Conservation (phyloP, 1,139 yeast genomes). For the Yamadazyma oceani region DNA sequence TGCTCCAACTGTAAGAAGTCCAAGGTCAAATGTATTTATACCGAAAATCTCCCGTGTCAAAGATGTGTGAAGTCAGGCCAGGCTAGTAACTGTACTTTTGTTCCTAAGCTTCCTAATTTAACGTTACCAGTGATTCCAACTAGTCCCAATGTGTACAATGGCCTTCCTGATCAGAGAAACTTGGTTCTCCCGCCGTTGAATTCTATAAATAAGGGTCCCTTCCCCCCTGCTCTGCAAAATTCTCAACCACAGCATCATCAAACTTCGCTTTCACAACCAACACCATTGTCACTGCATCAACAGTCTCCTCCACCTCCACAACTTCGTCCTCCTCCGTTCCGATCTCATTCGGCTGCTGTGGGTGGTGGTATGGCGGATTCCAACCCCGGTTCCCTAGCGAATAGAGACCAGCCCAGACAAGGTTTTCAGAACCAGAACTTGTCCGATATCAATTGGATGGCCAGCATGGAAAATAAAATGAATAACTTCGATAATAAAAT, state of each 20-base stretch:
- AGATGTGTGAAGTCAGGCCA: conserved; percentile 54
- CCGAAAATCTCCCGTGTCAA: conserved; percentile 52
- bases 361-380: background rate
- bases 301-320: conserved; percentile 3
- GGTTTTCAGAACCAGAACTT: too few species aligned
- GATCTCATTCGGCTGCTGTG: too few species aligned
- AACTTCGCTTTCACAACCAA: background rate
- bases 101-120: conserved; percentile 51
- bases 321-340: background rate
- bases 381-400: background rate
- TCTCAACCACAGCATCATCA: background rate
- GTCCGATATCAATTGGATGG: conserved; percentile 32
- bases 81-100: conserved; percentile 51
- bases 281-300: background rate
- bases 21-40: conserved; percentile 61
- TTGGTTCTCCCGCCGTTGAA: conserved; percentile 20
- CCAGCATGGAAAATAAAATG: conserved; percentile 45
- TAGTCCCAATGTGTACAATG: conserved; percentile 3
- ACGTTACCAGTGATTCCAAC: conserved; percentile 32
- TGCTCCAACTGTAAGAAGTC: conserved; percentile 64
- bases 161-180: conserved; percentile 5
- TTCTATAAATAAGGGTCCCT: background rate
- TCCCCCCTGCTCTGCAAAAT: background rate
- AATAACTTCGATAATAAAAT: conserved; percentile 47
- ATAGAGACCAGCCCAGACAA: background rate